These are phyloP conservation scores for Pharus latifolius DNA, from an alignment of 176 grass and related monocot species.

Conservation along the genomic window DNA sequence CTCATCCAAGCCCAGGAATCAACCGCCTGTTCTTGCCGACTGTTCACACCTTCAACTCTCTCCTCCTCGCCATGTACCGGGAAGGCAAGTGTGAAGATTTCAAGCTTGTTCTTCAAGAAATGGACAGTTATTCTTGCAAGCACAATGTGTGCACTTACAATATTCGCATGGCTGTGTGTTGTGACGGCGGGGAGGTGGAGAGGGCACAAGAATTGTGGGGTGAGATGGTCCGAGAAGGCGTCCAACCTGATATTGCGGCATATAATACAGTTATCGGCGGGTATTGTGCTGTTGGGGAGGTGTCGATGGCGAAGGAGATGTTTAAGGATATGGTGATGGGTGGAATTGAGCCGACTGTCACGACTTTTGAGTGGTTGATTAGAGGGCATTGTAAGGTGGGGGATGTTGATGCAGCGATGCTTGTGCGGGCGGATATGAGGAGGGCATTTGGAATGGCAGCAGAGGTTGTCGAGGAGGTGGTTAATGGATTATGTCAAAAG, in stretches of 20 bases:
- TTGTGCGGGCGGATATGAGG: conserved; percentile 43
- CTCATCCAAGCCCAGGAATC: background rate
- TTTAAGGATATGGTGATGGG: conserved; percentile 38
- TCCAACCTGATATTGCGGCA: conserved; percentile 25
- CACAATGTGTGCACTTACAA: conserved; percentile 42
- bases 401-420: conserved; percentile 20
- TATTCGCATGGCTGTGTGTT: conserved; percentile 27
- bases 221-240: conserved; percentile 32
- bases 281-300: conserved; percentile 25
- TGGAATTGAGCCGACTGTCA: conserved; percentile 29
- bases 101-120: conserved; percentile 19
- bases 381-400: conserved; percentile 36
- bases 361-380: conserved; percentile 44
- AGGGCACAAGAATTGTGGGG: conserved; percentile 20
- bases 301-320: conserved; percentile 44
- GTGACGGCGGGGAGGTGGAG: conserved; percentile 16
- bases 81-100: conserved; percentile 22
- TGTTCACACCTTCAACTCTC: conserved; percentile 32
- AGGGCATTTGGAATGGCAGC: conserved; percentile 35
- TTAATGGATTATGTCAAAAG: conserved; percentile 36
- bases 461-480: conserved; percentile 29
- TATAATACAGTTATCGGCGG: conserved; percentile 55
- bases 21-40: conserved; percentile 14
- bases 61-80: conserved; percentile 39
- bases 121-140: conserved; percentile 27